Percentiles rank a stretch among this genome's conserved stretches.
phyloP scores from a whole-genome alignment of 371 early-diverging fungal species.

The Mortierella sp. region DNA sequence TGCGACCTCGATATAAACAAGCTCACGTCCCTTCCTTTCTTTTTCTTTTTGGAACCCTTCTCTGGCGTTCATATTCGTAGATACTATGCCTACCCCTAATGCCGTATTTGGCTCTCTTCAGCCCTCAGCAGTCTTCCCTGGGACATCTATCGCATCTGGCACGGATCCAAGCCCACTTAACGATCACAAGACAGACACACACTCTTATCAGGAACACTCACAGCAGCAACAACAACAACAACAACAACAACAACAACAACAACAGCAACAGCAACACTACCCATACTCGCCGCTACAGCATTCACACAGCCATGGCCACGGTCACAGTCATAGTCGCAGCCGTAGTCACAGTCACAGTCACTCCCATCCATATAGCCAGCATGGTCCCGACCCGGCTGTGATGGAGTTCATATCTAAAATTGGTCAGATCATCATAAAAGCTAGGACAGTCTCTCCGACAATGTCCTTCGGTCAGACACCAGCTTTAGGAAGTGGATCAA shows the following conservation, averaged over 20 bases:
- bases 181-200: slow-evolving; percentile 5
- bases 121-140: slow-evolving; percentile 25
- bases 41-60: neutral
- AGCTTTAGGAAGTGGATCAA: neutral
- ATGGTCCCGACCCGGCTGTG: slow-evolving; percentile 41
- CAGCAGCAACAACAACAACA: slow-evolving; percentile 13
- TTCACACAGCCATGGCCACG: slow-evolving; percentile 12
- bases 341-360: slow-evolving; percentile 4
- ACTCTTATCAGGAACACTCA: slow-evolving; percentile 1
- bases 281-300: slow-evolving; percentile 4
- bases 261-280: slow-evolving; percentile 9
- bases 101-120: slow-evolving; percentile 21
- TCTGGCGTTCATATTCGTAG: neutral
- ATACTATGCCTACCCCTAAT: slow-evolving; percentile 38
- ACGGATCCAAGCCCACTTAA: slow-evolving; percentile 5
- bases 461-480: slow-evolving; percentile 4
- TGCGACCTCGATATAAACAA: neutral
- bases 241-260: neutral
- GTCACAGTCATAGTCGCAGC: slow-evolving; percentile 2
- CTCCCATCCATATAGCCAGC: neutral
- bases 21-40: neutral
- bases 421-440: slow-evolving; percentile 53
- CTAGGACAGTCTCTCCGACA: slow-evolving; percentile 30
- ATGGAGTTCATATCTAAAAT: slow-evolving; percentile 56
- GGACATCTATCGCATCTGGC: slow-evolving; percentile 5